Evolutionary conservation across 805 yeast species (phyloP).

Genomic region (Myxozyma geophila): DNA sequence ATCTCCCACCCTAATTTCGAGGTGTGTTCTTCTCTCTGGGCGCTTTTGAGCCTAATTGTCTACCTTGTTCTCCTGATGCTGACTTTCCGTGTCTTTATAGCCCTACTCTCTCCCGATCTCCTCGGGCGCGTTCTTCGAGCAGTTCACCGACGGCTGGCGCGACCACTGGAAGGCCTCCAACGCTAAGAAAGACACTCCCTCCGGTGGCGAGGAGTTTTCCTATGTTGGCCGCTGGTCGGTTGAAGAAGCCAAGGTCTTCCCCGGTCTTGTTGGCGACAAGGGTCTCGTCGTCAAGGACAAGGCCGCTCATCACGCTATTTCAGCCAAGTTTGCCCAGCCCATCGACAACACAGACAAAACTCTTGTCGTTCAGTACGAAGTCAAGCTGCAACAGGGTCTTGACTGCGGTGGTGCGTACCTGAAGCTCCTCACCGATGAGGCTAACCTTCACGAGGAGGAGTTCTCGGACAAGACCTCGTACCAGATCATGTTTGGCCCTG

Average conservation of each 20-base stretch:
- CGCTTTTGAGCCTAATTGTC: background rate
- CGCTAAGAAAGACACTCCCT: constrained; percentile 44
- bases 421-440: constrained; percentile 62
- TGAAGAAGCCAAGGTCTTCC: constrained; percentile 61
- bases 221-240: constrained; percentile 79
- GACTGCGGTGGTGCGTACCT: constrained; percentile 90
- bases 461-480: constrained; percentile 72
- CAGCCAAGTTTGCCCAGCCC: constrained; percentile 60
- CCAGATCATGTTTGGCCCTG: constrained; percentile 94
- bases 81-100: background rate
- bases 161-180: constrained; percentile 65
- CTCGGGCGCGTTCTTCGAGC: constrained; percentile 51
- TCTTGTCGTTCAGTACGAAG: constrained; percentile 86
- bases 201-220: constrained; percentile 55
- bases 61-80: background rate
- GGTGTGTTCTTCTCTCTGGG: background rate
- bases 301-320: constrained; percentile 83
- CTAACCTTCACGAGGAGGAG: constrained; percentile 48
- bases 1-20: constrained; percentile 21
- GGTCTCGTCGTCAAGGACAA: constrained; percentile 77
- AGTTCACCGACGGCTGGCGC: constrained; percentile 44
- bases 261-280: constrained; percentile 67
- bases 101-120: constrained; percentile 11
- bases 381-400: constrained; percentile 77
- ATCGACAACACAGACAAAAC: constrained; percentile 66